phyloP scores from a whole-genome alignment of 2,329 filamentous ascomycete genomes.

The Arthrobotrys entomopaga region DNA sequence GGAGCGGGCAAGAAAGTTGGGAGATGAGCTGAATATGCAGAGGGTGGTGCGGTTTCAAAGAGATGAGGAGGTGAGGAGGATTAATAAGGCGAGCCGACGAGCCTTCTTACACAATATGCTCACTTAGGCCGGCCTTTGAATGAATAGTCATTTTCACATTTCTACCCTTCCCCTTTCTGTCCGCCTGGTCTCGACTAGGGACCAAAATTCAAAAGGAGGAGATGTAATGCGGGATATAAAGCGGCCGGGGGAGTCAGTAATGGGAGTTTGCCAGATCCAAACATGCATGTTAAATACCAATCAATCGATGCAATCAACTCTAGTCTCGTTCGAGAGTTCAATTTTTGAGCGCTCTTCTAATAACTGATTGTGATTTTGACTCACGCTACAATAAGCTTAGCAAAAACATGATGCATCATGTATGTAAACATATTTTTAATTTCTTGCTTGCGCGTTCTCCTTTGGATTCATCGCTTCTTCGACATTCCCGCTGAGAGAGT shows the following conservation, averaged over 20 bases:
- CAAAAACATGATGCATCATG: too few species aligned
- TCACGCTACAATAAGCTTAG: too few species aligned
- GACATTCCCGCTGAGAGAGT: not conserved
- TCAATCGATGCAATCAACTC: too few species aligned
- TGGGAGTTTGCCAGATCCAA: not conserved
- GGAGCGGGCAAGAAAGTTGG: not conserved
- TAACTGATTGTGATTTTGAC: too few species aligned
- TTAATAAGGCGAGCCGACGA: not conserved
- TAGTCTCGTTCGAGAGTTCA: too few species aligned
- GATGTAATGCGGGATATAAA: not conserved
- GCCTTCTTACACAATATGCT: not conserved
- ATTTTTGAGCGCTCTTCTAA: too few species aligned
- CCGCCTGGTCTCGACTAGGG: too few species aligned
- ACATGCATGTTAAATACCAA: too few species aligned
- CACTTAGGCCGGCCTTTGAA: not conserved
- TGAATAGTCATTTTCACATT: not conserved
- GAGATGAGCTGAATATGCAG: not conserved
- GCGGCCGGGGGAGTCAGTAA: not conserved
- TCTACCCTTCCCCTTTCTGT: too few species aligned
- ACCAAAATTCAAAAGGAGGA: not conserved
- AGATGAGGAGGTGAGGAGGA: not conserved
- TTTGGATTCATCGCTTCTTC: constrained; percentile 3
- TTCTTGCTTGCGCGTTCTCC: constrained; percentile 5
- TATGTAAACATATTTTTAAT: constrained; percentile 1
- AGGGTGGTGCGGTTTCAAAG: not conserved